Evolutionary conservation across 169 alveolate species (phyloP).

Genomic region (Hepatocystis sp.): DNA sequence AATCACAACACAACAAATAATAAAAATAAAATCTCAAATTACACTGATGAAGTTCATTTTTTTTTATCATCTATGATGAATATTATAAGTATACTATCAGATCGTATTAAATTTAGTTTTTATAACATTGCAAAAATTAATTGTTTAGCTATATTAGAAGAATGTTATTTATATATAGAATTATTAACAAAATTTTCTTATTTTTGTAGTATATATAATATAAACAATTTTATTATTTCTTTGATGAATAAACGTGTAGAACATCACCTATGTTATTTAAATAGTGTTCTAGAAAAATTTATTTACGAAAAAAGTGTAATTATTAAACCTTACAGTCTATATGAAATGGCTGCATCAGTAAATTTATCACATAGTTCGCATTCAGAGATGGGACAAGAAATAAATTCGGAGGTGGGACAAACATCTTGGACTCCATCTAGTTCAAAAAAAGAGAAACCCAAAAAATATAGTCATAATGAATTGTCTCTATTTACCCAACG

Average conservation of each 20-base stretch:
- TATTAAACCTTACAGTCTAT: constrained; percentile 53
- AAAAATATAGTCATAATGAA: constrained; percentile 20
- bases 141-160: constrained; percentile 63
- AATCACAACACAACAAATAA: too few relatives aligned
- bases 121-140: constrained; percentile 52
- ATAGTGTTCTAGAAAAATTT: constrained; percentile 47
- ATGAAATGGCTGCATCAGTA: constrained; percentile 43
- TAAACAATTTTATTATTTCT: constrained; percentile 38
- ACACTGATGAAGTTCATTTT: constrained; percentile 14
- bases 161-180: constrained; percentile 45
- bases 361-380: not conserved
- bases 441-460: constrained; percentile 4
- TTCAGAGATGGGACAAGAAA: too few relatives aligned
- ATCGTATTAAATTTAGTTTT: constrained; percentile 48
- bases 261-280: constrained; percentile 55
- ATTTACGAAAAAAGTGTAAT: constrained; percentile 54
- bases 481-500: constrained; percentile 54
- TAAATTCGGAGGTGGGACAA: too few relatives aligned
- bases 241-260: constrained; percentile 61
- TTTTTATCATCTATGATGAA: constrained; percentile 31
- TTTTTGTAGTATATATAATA: constrained; percentile 27
- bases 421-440: too few relatives aligned
- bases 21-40: too few relatives aligned
- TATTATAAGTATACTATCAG: constrained; percentile 26
- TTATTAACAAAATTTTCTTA: constrained; percentile 50